phyloP scores from a whole-genome alignment of 257 asterid genomes.

The Lantana camara region DNA sequence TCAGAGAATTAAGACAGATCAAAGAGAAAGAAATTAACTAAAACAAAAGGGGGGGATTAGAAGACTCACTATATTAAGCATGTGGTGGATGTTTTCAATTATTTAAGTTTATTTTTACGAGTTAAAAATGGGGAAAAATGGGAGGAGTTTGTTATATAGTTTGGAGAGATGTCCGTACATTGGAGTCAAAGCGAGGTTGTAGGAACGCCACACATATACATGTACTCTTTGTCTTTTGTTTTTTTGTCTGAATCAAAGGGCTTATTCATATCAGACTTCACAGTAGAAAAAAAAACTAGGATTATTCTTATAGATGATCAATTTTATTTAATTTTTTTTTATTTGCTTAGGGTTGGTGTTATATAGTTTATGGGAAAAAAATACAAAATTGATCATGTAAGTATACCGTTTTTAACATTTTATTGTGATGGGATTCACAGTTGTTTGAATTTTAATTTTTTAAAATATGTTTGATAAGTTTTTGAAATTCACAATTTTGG shows the following conservation, averaged over 20 bases:
- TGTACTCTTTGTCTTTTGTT: conserved; percentile 4
- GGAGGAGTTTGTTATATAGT: conserved; percentile 38
- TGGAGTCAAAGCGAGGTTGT: conserved; percentile 61
- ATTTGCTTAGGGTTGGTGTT: too few species aligned
- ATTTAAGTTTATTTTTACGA: background rate
- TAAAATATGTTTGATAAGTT: too few species aligned
- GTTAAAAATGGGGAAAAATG: conserved; percentile 2
- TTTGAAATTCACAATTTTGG: too few species aligned
- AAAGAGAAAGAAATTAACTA: conserved; percentile 2
- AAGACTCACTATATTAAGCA: conserved; percentile 37
- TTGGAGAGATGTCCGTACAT: conserved; percentile 35
- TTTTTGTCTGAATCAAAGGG: background rate
- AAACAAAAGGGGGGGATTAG: too few species aligned
- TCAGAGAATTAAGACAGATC: background rate
- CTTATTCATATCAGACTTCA: background rate
- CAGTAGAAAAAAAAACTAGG: too few species aligned
- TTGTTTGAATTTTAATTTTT: too few species aligned
- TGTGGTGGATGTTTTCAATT: conserved; percentile 30
- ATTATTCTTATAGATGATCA: too few species aligned
- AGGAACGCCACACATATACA: conserved; percentile 50
- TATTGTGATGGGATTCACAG: too few species aligned
- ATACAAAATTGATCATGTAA: too few species aligned
- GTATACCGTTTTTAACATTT: too few species aligned
- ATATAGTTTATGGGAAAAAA: too few species aligned
- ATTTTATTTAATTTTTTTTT: too few species aligned